Evolutionary conservation across 139 green algal genomes (phyloP).

Genomic region (Auxenochlorella pyrenoidosa): DNA sequence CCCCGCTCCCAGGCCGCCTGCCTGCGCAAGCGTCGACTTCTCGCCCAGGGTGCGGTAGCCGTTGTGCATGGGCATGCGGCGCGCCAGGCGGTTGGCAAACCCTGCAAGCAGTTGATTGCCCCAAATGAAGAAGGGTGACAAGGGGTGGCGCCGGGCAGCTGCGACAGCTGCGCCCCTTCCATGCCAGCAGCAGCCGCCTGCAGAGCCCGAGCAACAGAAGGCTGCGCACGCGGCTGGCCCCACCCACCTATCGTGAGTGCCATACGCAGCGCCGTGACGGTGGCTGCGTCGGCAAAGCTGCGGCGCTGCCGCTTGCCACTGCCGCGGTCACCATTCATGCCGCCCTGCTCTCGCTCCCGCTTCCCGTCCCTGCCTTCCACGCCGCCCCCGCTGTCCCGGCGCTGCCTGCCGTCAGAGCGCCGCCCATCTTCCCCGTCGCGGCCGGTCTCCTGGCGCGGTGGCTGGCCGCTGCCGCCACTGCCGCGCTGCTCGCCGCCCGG

Average conservation of each 20-base stretch:
- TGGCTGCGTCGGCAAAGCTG: neutral
- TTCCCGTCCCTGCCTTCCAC: neutral
- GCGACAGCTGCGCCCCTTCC: neutral
- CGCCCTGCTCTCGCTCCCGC: neutral
- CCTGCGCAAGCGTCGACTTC: constrained; percentile 47
- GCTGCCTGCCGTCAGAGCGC: neutral
- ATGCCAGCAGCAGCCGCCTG: no score
- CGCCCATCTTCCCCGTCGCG: neutral
- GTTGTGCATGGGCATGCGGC: constrained; percentile 87
- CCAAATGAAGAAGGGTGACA: neutral
- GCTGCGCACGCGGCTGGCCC: no score
- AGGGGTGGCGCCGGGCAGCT: neutral
- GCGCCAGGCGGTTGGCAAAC: constrained; percentile 87
- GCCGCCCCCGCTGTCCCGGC: neutral
- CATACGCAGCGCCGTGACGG: constrained; percentile 18
- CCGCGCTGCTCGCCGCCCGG: neutral
- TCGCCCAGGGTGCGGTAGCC: constrained; percentile 86
- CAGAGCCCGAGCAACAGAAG: no score
- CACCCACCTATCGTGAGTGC: constrained; percentile 27
- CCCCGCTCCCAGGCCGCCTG: neutral
- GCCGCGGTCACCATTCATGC: neutral
- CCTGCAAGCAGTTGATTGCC: constrained; percentile 55
- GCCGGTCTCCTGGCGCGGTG: neutral
- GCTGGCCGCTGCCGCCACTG: neutral
- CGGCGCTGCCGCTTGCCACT: constrained; percentile 3